Conservation (phyloP, 192 early-diverging fungal species). For the Jimgerdemannia lactiflua region DNA sequence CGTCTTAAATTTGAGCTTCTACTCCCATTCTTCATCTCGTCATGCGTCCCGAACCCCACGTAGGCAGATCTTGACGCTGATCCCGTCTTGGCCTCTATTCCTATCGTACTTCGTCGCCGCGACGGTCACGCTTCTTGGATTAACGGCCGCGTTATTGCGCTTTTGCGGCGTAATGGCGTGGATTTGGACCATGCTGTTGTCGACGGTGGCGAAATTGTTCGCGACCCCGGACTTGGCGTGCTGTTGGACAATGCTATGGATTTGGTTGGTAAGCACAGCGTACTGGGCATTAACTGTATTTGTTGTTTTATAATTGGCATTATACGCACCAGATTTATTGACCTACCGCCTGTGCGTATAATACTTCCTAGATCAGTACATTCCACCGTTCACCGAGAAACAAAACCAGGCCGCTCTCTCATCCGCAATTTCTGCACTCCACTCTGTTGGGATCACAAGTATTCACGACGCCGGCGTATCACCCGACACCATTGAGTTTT, state of each 20-base stretch:
- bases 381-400: slow-evolving; percentile 16
- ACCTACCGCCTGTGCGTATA: too few relatives aligned
- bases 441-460: slow-evolving; percentile 43
- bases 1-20: too few relatives aligned
- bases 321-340: too few relatives aligned
- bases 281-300: too few relatives aligned
- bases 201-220: slow-evolving; percentile 29
- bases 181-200: slow-evolving; percentile 13
- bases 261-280: slow-evolving; percentile 15
- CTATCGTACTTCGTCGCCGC: slow-evolving; percentile 40
- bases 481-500: slow-evolving; percentile 26
- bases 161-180: slow-evolving; percentile 10
- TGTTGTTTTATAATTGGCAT: too few relatives aligned
- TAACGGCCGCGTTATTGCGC: slow-evolving; percentile 23
- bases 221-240: slow-evolving; percentile 37
- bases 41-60: too few relatives aligned
- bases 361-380: too few relatives aligned
- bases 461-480: slow-evolving; percentile 55
- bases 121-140: slow-evolving; percentile 52
- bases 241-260: slow-evolving; percentile 56
- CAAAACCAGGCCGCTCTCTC: slow-evolving; percentile 20
- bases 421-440: slow-evolving; percentile 26
- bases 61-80: slow-evolving; percentile 41
- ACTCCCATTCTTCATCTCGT: too few relatives aligned
- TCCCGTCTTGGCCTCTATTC: slow-evolving; percentile 26